Evolutionary conservation across 148 eudicot species (phyloP).

Genomic region (Vaccinium myrtillus): DNA sequence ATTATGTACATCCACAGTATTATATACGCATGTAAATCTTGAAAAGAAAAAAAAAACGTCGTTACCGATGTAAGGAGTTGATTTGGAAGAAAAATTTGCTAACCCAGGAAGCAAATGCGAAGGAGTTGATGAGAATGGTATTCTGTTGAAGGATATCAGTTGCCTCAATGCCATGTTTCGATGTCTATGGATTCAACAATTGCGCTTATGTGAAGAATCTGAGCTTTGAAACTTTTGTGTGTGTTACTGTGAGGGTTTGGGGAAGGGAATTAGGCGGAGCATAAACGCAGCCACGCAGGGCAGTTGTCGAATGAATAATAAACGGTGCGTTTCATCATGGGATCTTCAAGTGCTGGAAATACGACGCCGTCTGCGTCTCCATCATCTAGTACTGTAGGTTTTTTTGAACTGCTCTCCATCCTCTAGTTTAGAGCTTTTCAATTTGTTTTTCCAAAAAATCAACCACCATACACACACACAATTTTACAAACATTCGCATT

Average conservation of each 20-base stretch:
- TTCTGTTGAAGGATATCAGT: conserved; percentile 14
- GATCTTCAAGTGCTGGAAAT: neutral
- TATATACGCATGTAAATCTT: too few relatives aligned
- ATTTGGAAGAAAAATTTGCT: conserved; percentile 38
- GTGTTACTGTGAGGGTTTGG: neutral
- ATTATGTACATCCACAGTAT: neutral
- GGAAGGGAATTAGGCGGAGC: neutral
- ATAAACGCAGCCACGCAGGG: neutral
- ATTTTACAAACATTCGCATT: too few relatives aligned
- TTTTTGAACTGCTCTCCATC: neutral
- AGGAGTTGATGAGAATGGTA: conserved; percentile 3
- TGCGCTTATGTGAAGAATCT: neutral
- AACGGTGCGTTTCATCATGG: neutral
- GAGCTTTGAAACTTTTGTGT: neutral
- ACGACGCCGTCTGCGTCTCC: neutral
- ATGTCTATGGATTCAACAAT: neutral
- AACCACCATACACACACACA: too few relatives aligned
- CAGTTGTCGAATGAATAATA: neutral
- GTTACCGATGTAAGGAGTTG: conserved; percentile 28
- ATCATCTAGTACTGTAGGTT: too few relatives aligned
- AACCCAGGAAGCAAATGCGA: conserved; percentile 15
- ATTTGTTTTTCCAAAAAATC: too few relatives aligned
- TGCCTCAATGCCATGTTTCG: conserved; percentile 37
- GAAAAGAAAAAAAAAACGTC: neutral
- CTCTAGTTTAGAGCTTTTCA: too few relatives aligned